Evolutionary conservation across 371 early-diverging fungal genomes (phyloP), one percentile per base, ranked within the genome.

Genomic region (Zopfochytrium polystomum): DNA sequence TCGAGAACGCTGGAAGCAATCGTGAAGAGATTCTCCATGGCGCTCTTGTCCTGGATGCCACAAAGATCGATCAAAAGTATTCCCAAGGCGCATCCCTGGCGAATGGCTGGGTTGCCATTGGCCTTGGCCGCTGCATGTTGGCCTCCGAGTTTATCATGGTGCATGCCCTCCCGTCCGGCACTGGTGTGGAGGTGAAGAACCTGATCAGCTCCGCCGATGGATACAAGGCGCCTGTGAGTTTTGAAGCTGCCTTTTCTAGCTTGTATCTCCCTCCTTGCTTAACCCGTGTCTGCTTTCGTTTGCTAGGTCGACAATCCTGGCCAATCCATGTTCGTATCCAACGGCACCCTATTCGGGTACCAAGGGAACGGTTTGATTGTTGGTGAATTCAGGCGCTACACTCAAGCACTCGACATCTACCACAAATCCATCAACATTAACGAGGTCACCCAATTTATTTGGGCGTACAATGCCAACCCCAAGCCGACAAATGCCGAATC

Each of bases 381-480:
- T 18, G 45, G 25, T 31, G 56, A 55, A 29, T 55, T 55, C 56
- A 42, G 56, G 5, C 56, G 45, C 35, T 58, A 31, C 47, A 53
- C 32, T 52, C 47, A 30, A 34, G 58, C 31, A n/a, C 27, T 7
- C 30, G 63, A 67, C 45, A 49, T 43, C 33, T 26, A 18, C 31
- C 63, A 67, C 55, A 52, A 3, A 23, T 18, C 23, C 54, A 11
- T 68, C 13, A 32, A 65, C 54, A 26, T 47, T 18, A 34, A 9
- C 26, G 32, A 23, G 15, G 9, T 4, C 26, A 52, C 35, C 30
- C 20, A 49, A 44, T 22, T 72, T 26, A 38, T 72, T 23, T 72
- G 72, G 72, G 72, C 68, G 5, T 72, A 68, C 58, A 63, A 62
- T 51, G n/a, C 32, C 26, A 35, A 35, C 52, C 53, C 60, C 11